A percentile compares a stretch with the other conserved stretches of the same genome.
phyloP scores from a whole-genome alignment of 2,329 filamentous ascomycete genomes.

The Fusarium chuoi region DNA sequence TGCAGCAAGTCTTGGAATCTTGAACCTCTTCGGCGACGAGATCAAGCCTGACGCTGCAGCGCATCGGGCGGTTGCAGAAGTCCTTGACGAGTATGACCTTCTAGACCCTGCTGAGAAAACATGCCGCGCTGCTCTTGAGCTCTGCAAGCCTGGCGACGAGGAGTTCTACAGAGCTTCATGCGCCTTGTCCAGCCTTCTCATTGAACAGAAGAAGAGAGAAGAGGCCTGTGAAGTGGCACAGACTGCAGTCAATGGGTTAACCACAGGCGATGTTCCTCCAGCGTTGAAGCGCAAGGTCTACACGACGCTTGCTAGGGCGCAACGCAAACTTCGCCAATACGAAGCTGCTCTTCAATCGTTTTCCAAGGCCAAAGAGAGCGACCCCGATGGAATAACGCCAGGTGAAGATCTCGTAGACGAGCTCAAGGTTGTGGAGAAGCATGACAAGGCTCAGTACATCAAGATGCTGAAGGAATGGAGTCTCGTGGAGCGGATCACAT shows the following conservation, averaged over 20 bases:
- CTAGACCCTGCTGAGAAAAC: not conserved
- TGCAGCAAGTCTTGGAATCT: constrained; percentile 27
- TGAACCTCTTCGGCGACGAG: constrained; percentile 35
- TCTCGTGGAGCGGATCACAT: constrained; percentile 42
- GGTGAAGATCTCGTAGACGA: not conserved
- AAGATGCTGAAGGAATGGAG: constrained; percentile 39
- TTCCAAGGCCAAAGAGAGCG: not conserved
- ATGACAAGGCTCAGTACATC: not conserved
- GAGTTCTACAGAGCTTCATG: not conserved
- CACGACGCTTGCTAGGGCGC: not conserved
- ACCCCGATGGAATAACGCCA: not conserved
- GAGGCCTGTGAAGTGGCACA: not conserved
- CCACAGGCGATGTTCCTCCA: fast-evolving
- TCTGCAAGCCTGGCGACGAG: not conserved
- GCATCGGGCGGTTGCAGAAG: not conserved
- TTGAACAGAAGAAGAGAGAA: not conserved
- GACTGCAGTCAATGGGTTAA: not conserved
- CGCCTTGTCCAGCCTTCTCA: not conserved
- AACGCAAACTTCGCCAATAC: not conserved
- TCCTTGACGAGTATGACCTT: not conserved
- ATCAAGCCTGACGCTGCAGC: constrained; percentile 19
- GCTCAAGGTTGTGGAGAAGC: not conserved
- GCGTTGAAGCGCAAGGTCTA: not conserved
- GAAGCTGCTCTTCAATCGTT: not conserved
- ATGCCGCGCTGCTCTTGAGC: not conserved